phyloP scores from a whole-genome alignment of 345 rosid species.

The Jatropha curcas region DNA sequence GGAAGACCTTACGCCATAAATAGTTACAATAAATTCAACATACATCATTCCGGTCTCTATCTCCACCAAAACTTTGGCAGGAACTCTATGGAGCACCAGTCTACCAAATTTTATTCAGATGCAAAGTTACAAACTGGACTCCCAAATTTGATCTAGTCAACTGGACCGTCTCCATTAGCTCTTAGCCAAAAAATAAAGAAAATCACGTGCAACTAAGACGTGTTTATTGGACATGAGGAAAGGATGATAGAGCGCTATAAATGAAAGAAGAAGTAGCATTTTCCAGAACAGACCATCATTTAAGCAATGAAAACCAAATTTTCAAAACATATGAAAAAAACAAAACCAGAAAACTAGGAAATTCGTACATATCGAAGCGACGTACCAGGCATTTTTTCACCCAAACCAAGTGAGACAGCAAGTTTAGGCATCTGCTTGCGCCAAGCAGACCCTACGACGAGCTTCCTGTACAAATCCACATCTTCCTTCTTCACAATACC shows the following conservation, averaged over 20 bases:
- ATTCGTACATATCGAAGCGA: neutral
- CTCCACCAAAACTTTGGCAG: neutral
- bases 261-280: neutral
- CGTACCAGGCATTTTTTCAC: conserved; percentile 94
- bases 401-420: conserved; percentile 89
- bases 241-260: neutral
- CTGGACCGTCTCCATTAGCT: neutral
- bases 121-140: no score
- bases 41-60: neutral
- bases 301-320: neutral
- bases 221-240: neutral
- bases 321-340: neutral
- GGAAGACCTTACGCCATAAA: neutral
- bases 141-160: neutral
- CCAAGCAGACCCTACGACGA: conserved; percentile 94
- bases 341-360: neutral
- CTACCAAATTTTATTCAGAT: no score
- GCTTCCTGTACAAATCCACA: conserved; percentile 78
- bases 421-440: conserved; percentile 99
- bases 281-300: neutral
- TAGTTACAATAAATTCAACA: no score
- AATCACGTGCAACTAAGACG: neutral
- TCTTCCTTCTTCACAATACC: conserved; percentile 84
- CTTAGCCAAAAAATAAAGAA: neutral
- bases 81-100: neutral